Evolutionary conservation across 306 rosid genomes (phyloP).

Genomic region (Datisca glomerata): DNA sequence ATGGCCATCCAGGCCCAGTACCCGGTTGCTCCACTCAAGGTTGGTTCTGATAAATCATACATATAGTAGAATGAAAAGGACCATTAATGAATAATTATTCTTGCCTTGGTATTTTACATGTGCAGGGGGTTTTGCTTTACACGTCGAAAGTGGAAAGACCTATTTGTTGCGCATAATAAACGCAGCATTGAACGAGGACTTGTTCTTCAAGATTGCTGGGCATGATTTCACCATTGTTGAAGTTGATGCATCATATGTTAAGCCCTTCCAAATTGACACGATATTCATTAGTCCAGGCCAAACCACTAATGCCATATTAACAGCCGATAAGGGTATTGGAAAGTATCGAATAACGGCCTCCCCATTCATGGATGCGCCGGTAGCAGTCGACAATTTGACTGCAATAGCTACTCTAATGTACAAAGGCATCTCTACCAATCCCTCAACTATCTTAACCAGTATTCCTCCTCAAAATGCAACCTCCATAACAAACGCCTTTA

Average conservation of each 20-base stretch:
- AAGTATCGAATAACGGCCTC: conserved; percentile 49
- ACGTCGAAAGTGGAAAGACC: conserved; percentile 50
- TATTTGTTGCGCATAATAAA: conserved; percentile 69
- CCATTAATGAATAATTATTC: not conserved
- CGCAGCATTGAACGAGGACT: conserved; percentile 97
- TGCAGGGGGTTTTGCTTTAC: conserved; percentile 47
- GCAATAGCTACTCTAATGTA: conserved; percentile 61
- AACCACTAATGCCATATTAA: conserved; percentile 64
- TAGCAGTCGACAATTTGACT: conserved; percentile 42
- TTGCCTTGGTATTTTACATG: not conserved
- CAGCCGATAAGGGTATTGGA: conserved; percentile 38
- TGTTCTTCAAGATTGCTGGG: conserved; percentile 86
- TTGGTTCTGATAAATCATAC: not conserved
- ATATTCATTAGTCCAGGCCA: conserved; percentile 74
- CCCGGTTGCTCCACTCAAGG: conserved; percentile 60
- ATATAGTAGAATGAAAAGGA: not conserved
- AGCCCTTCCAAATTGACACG: conserved; percentile 59
- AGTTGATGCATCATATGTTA: conserved; percentile 73
- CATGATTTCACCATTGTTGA: conserved; percentile 63
- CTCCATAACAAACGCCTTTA: conserved; percentile 39
- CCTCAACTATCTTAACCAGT: conserved; percentile 32
- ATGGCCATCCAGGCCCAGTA: conserved; percentile 61
- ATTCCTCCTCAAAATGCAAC: conserved; percentile 76
- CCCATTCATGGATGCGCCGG: conserved; percentile 64
- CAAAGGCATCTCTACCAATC: conserved; percentile 26